These are phyloP conservation scores for Tetrahymena elliotti DNA, from an alignment of 73 alveolate species.

Conservation along the genomic window DNA sequence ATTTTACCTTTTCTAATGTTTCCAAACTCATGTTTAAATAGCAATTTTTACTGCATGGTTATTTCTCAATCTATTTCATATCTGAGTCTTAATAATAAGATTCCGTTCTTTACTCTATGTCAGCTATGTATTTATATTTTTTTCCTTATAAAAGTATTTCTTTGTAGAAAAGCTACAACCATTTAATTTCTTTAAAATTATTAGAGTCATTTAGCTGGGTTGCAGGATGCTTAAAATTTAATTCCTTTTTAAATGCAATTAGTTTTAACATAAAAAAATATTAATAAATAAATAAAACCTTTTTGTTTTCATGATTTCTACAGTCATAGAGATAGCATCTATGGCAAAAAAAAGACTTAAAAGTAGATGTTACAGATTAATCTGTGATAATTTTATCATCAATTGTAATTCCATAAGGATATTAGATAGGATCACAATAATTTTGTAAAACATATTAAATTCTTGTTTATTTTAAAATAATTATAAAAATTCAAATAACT, in stretches of 20 bases:
- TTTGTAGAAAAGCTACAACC: neutral
- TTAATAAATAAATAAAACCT: neutral
- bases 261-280: neutral
- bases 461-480: neutral
- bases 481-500: neutral
- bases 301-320: neutral
- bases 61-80: neutral
- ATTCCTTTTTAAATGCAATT: neutral
- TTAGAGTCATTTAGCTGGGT: neutral
- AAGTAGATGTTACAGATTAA: neutral
- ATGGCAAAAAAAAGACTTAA: neutral
- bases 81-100: neutral
- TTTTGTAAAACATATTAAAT: neutral
- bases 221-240: neutral
- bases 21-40: neutral
- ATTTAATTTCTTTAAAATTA: neutral
- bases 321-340: neutral
- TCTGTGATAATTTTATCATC: neutral
- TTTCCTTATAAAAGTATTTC: neutral
- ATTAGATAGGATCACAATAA: neutral
- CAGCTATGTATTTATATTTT: neutral
- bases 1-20: neutral
- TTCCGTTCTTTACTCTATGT: neutral
- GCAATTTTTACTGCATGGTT: neutral
- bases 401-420: neutral